Evolutionary conservation across 1,139 yeast genomes (phyloP), one percentile per base, ranked within the genome.

Genomic region (Lodderomyces parapsilosis): DNA sequence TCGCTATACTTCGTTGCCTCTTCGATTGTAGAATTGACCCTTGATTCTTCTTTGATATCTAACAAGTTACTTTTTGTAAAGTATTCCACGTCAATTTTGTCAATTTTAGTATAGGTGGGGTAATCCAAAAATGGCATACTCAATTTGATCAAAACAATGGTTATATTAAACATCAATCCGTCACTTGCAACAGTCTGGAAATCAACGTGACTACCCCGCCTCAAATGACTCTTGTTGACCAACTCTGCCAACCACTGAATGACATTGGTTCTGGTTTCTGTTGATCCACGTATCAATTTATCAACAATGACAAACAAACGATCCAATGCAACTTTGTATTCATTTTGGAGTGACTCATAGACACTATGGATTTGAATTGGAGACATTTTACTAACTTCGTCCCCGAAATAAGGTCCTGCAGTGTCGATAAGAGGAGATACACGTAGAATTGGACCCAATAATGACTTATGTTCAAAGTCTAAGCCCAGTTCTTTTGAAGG

Each of bases 151-250:
- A 91, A 66, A 1, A 91, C 69, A 43, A 81, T 60, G 0, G 93
- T 71, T 18, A 89, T 75, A 59, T 91, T 93, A 45, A 83, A 71
- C 87, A 90, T 86, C 49, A 93, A 76, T 0, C 91, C 93, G 65
- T 91, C 91, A 6, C 89, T 74, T 1, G 96, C 81, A 41, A 87
- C 69, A 43, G 80, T 77, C 15, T 74, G 68, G 7, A 79, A 76
- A 54, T 86, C 84, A 3, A 93, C 86, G 60, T 87, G 96, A 52
- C 87, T 82, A 39, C 97, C 97, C 53, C 87, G 78, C 63, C 98
- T 80, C 55, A 88, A 76, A 63, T 91, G 97, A 59, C 91, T 90
- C 46, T 79, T 72, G 56, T 91, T 88, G 17, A 89, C 76, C 37
- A 90, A 74, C 32, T 74, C 76, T 2, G 86, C 86, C 61, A 91